These are phyloP conservation scores for Gnaphalium uliginosum DNA, from an alignment of 129 eudicot species.

Conservation along the genomic window DNA sequence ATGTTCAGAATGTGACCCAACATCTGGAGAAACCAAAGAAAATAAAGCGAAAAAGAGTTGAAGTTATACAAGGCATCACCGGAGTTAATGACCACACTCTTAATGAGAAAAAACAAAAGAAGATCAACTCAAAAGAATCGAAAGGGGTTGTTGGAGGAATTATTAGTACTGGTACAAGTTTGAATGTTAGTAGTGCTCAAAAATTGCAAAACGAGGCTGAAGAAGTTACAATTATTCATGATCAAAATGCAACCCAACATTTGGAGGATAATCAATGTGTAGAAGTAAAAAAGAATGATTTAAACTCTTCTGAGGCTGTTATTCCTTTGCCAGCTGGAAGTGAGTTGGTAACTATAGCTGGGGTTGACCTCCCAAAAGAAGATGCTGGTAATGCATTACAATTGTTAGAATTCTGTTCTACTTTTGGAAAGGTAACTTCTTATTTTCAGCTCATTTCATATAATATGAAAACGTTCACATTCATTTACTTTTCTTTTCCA, in stretches of 20 bases:
- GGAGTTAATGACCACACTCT: conserved; percentile 18
- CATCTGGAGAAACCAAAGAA: conserved; percentile 34
- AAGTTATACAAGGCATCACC: conserved; percentile 18
- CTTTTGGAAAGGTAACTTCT: conserved; percentile 76
- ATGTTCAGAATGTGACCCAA: background rate
- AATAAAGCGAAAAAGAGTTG: conserved; percentile 31
- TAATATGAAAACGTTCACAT: background rate
- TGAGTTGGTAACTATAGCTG: conserved; percentile 55
- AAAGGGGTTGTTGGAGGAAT: conserved; percentile 23
- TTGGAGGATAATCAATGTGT: conserved; percentile 12
- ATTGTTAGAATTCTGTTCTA: conserved; percentile 80
- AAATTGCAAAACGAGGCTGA: background rate
- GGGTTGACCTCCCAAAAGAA: conserved; percentile 59
- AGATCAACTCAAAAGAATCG: conserved; percentile 31
- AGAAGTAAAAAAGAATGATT: conserved; percentile 20
- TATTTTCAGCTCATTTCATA: conserved; percentile 8
- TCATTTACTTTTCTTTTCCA: background rate
- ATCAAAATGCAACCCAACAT: conserved; percentile 7
- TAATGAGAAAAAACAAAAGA: conserved; percentile 31
- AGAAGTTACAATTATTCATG: background rate
- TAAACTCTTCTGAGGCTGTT: conserved; percentile 19
- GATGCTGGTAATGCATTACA: conserved; percentile 88
- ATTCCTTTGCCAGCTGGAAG: conserved; percentile 60
- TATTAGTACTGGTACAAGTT: background rate
- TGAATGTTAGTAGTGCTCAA: background rate